Base-by-base conservation (phyloP, 2,329 filamentous ascomycete genomes). In the Fusarium nanum region DNA sequence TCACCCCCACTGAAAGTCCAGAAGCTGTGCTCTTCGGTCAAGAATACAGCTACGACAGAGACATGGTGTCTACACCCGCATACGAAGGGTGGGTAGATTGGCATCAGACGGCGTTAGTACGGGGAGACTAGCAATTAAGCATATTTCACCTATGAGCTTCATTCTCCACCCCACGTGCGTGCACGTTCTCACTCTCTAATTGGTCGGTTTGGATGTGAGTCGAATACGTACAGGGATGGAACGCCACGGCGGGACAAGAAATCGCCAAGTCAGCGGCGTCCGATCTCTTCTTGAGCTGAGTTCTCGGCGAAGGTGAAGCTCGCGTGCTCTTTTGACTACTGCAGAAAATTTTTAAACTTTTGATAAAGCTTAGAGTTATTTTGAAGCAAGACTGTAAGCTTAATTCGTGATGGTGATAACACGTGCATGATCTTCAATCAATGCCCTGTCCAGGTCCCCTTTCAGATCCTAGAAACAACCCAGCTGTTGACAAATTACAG, bases 11-110 rank as follows among this genome's bases (percentile, higher is more conserved):
- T 12, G 2, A 40, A 22, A 52, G 62, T 70, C 56, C 42, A 63
- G 67, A 71, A 68, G 55, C 46, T 37, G 18, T n/a, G 18, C 34
- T 64, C 34, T 64, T 72, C 71, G 71, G 71, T 32, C 30, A 66
- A 70, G 58, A 60, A 72, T 73, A 46, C 30, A 68, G 71, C 62
- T 67, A 73, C 47, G 12, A 28, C 40, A 30, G 27, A 28, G 13
- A 53, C 50, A 20, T 46, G 41, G n/a, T 55, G 49, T 23, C 59
- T 45, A 53, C 55, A 42, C 67, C 59, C 32, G 67, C 49, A 41
- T 10, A 32, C 44, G 16, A 10, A 27, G 22, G 25, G 18, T 13
- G 27, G 56, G n/a, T 57, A 56, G 32, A 3, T 20, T 45, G 25
- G 40, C 18, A 13, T 61, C 14, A 10, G 6, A 20, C 20, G 56